A percentile compares a stretch with the other conserved stretches of the same genome.
These are phyloP conservation scores for Calocybe gangraenosa DNA, from an alignment of 768 basidiomycete species.

Conservation along the genomic window DNA sequence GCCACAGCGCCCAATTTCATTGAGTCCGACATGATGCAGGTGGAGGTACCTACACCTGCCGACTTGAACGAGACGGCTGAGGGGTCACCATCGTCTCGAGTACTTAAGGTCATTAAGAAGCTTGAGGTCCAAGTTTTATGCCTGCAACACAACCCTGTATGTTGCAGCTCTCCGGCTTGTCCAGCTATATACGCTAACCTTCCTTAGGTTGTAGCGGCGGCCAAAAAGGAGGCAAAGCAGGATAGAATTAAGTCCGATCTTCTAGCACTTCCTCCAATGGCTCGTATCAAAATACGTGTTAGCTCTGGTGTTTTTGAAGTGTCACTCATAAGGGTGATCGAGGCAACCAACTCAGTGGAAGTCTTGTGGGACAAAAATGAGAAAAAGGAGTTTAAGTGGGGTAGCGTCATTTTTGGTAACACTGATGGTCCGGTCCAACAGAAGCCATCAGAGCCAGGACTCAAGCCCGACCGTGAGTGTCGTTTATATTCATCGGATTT, in stretches of 20 bases:
- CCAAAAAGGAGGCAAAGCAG: conserved; percentile 70
- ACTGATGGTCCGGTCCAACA: conserved; percentile 69
- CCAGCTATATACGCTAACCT: too few species aligned
- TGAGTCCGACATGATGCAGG: conserved; percentile 24
- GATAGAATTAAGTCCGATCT: conserved; percentile 71
- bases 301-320: conserved; percentile 87
- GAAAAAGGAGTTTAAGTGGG: conserved; percentile 81
- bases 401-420: conserved; percentile 72
- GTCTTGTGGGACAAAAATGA: conserved; percentile 77
- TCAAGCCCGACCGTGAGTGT: conserved; percentile 45
- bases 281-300: conserved; percentile 81
- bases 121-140: conserved; percentile 75
- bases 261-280: conserved; percentile 61
- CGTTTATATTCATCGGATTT: conserved; percentile 5
- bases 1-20: conserved; percentile 9
- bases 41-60: conserved; percentile 18
- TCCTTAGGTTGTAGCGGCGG: conserved; percentile 74
- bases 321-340: conserved; percentile 65
- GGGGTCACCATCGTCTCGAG: conserved; percentile 18
- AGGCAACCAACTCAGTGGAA: conserved; percentile 67
- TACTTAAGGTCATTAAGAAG: conserved; percentile 72
- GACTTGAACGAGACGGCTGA: conserved; percentile 8
- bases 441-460: conserved; percentile 56
- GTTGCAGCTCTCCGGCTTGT: conserved; percentile 25
- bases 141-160: conserved; percentile 85